These are phyloP conservation scores for Colletotrichum sojae DNA, from an alignment of 2,329 filamentous ascomycete genomes.

Conservation along the genomic window DNA sequence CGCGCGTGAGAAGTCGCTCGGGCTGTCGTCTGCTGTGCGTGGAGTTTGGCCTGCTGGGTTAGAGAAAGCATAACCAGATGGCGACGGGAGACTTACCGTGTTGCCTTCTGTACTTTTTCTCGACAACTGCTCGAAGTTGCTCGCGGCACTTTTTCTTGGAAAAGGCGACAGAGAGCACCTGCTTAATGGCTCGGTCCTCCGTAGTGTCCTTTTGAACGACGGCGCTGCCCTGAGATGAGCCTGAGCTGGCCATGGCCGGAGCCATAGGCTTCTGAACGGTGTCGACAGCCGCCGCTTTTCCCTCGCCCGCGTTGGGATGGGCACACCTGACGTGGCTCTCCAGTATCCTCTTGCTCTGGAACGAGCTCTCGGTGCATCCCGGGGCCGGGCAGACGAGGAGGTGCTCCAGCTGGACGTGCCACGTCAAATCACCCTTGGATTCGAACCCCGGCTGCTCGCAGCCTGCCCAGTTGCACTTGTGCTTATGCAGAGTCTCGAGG, in stretches of 20 bases:
- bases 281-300: slow-evolving; percentile 34
- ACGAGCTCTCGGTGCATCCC: slow-evolving; percentile 55
- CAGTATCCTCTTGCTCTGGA: slow-evolving; percentile 52
- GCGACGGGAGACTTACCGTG: slow-evolving; percentile 41
- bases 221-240: not conserved
- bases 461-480: slow-evolving; percentile 57
- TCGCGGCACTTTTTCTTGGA: slow-evolving; percentile 55
- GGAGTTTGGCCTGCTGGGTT: slow-evolving; percentile 44
- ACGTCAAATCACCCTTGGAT: slow-evolving; percentile 54
- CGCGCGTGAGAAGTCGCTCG: slow-evolving; percentile 47
- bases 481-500: slow-evolving; percentile 47
- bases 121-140: slow-evolving; percentile 51
- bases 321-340: slow-evolving; percentile 55
- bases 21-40: slow-evolving; percentile 51
- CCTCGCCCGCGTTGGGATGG: slow-evolving; percentile 47
- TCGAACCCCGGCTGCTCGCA: slow-evolving; percentile 54
- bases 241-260: not conserved
- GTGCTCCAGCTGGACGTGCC: slow-evolving; percentile 61
- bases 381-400: slow-evolving; percentile 57
- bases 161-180: slow-evolving; percentile 47
- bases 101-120: slow-evolving; percentile 51
- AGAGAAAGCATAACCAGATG: not conserved
- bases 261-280: slow-evolving; percentile 25
- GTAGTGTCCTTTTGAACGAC: slow-evolving; percentile 8
- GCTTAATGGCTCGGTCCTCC: slow-evolving; percentile 43